These are phyloP conservation scores for Urostyla sp. DNA, from an alignment of 73 alveolate genomes.

Conservation along the genomic window DNA sequence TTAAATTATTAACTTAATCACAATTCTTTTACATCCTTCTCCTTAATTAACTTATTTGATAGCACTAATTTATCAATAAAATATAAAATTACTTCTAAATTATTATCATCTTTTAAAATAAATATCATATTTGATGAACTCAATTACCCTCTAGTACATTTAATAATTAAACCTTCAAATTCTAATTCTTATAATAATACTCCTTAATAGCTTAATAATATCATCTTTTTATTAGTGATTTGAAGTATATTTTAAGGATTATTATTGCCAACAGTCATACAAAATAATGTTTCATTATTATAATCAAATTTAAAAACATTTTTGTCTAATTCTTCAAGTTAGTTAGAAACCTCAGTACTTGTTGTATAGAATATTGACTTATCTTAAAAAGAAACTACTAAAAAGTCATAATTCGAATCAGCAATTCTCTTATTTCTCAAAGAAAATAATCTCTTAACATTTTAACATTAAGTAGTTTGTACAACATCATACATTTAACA, in stretches of 20 bases:
- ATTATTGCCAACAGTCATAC: not conserved
- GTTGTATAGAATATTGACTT: not conserved
- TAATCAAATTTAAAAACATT: not conserved
- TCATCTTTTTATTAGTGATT: not conserved
- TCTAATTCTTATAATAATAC: not conserved
- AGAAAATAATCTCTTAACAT: conserved; percentile 22
- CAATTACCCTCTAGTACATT: not conserved
- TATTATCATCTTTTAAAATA: conserved; percentile 2
- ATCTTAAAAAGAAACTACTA: not conserved
- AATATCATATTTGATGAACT: not conserved
- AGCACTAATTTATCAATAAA: too few relatives aligned
- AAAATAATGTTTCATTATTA: not conserved
- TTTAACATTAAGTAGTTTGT: too few relatives aligned
- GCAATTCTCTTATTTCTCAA: not conserved
- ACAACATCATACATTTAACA: not conserved
- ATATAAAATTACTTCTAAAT: too few relatives aligned
- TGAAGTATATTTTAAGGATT: not conserved
- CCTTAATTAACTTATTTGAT: not conserved
- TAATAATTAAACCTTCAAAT: not conserved
- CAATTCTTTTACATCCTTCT: not conserved
- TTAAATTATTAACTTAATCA: not conserved
- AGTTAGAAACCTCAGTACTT: not conserved
- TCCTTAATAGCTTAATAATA: conserved; percentile 1
- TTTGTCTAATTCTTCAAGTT: not conserved
- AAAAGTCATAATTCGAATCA: not conserved